A percentile compares a stretch with the other conserved stretches of the same genome.
Evolutionary conservation across 768 basidiomycete species (phyloP).

Genomic region (Lentinus brumalis): DNA sequence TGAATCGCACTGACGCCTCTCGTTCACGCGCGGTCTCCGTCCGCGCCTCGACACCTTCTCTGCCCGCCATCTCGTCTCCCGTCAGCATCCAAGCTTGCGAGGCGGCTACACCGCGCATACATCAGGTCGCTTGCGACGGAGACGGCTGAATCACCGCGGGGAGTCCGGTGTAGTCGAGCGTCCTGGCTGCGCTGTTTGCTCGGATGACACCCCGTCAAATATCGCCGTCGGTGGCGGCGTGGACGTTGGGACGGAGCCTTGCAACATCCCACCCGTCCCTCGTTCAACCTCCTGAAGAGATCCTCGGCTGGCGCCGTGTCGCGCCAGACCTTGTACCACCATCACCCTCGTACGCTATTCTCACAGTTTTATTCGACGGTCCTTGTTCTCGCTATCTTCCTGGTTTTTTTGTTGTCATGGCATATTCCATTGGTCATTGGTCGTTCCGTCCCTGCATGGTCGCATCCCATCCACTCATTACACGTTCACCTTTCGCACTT

Average conservation of each 20-base stretch:
- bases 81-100: not conserved
- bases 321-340: not conserved
- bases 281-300: not conserved
- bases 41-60: not conserved
- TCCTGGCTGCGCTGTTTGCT: not conserved
- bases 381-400: not conserved
- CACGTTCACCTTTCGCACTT: too few species aligned
- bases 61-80: constrained; percentile 18
- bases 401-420: not conserved
- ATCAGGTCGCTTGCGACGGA: not conserved
- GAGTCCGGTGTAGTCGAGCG: not conserved
- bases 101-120: not conserved
- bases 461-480: not conserved
- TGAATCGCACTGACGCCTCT: constrained; percentile 15
- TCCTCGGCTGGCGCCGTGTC: not conserved
- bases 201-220: not conserved
- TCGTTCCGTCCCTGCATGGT: not conserved
- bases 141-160: not conserved
- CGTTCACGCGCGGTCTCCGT: not conserved
- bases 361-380: not conserved
- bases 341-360: not conserved
- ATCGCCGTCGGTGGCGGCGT: not conserved
- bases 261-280: too few species aligned
- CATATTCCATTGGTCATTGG: not conserved
- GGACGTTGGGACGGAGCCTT: not conserved